A percentile compares a stretch with the other conserved stretches of the same genome.
These are phyloP conservation scores for Nakaseomyces nivariensis DNA, from an alignment of 1,139 yeast genomes.

Conservation along the genomic window DNA sequence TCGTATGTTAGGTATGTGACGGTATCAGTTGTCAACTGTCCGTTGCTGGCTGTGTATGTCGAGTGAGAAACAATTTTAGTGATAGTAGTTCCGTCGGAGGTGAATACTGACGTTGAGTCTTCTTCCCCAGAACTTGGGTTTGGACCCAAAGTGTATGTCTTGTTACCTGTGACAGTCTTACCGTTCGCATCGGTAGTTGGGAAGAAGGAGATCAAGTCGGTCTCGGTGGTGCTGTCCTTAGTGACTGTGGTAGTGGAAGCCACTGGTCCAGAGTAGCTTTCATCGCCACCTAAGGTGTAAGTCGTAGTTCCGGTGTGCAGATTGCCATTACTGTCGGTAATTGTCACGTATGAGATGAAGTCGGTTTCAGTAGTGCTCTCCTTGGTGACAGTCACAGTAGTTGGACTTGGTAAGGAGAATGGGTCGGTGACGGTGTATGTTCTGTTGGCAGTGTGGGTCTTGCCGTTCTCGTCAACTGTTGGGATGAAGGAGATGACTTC, in stretches of 20 bases:
- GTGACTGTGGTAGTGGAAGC: neutral
- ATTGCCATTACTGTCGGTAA: neutral
- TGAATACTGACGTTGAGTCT: neutral
- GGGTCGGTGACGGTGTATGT: neutral
- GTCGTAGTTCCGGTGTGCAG: neutral
- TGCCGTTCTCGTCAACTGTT: neutral
- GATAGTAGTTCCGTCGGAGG: neutral
- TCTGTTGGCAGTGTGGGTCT: neutral
- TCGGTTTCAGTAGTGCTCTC: neutral
- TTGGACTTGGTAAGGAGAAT: neutral
- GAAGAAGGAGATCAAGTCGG: neutral
- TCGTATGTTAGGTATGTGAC: neutral
- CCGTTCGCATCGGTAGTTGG: too few relatives aligned
- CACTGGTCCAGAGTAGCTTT: neutral
- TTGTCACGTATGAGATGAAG: neutral
- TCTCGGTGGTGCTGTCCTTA: neutral
- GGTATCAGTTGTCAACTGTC: neutral
- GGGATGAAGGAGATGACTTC: neutral
- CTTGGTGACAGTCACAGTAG: neutral
- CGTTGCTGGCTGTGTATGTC: neutral
- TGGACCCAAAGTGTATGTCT: too few relatives aligned
- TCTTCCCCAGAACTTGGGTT: too few relatives aligned
- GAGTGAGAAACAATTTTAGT: neutral
- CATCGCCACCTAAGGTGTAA: neutral
- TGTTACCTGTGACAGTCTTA: too few relatives aligned